These are phyloP conservation scores for Phialophora macrospora DNA, from an alignment of 2,329 filamentous ascomycete genomes.

Conservation along the genomic window DNA sequence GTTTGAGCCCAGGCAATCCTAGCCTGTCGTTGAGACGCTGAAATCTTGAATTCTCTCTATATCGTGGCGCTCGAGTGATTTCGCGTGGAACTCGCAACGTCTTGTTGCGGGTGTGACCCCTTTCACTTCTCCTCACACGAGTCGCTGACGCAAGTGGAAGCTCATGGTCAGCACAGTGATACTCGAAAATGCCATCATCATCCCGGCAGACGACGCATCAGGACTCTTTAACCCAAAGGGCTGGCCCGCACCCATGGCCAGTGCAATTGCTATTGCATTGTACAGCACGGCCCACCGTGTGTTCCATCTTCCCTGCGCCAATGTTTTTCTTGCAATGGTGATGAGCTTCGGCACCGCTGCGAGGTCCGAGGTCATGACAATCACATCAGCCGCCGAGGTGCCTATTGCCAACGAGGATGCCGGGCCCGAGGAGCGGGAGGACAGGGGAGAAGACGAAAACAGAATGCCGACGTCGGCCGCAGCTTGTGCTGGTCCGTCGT, in stretches of 20 bases:
- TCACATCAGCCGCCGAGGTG: conserved; percentile 68
- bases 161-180: conserved; percentile 21
- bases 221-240: conserved; percentile 9
- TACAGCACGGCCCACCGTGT: conserved; percentile 73
- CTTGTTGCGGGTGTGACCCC: background rate
- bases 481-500: conserved; percentile 74
- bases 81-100: background rate
- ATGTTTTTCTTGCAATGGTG: conserved; percentile 54
- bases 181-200: conserved; percentile 33
- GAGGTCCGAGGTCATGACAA: conserved; percentile 65
- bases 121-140: conserved; percentile 2
- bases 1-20: background rate
- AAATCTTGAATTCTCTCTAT: background rate
- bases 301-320: conserved; percentile 64
- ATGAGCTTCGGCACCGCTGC: conserved; percentile 63
- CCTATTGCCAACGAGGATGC: conserved; percentile 57
- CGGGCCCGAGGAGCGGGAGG: conserved; percentile 41
- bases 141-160: conserved; percentile 19
- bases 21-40: background rate
- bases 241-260: conserved; percentile 62
- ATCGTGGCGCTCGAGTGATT: background rate
- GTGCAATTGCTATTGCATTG: conserved; percentile 69
- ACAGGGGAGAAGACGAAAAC: conserved; percentile 54
- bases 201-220: conserved; percentile 27
- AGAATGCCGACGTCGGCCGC: conserved; percentile 73